Conservation (phyloP, 2,329 filamentous ascomycete genomes). For the Thermoascus crustaceus region DNA sequence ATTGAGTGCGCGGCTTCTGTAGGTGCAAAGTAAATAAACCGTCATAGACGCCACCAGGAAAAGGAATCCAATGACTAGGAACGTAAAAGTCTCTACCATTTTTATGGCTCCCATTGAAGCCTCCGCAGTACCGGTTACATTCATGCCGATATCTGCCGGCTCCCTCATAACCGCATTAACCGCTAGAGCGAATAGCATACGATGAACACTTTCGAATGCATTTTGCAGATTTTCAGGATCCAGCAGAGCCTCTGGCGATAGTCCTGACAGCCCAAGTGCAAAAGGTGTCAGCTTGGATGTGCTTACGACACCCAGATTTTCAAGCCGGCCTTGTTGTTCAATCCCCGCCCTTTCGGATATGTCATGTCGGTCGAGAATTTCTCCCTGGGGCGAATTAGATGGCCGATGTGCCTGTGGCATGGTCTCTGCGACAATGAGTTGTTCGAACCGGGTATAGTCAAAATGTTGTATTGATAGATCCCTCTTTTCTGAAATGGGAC, state of each 20-base stretch:
- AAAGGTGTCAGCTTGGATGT: slow-evolving; percentile 30
- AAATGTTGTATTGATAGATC: slow-evolving; percentile 20
- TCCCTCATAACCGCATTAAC: slow-evolving; percentile 7
- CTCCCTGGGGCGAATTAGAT: slow-evolving; percentile 3
- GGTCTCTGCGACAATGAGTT: slow-evolving; percentile 19
- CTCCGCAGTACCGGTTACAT: not conserved
- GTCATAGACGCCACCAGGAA: slow-evolving; percentile 13
- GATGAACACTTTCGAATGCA: slow-evolving; percentile 35
- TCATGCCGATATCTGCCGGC: not conserved
- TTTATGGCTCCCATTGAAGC: slow-evolving; percentile 9
- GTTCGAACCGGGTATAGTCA: slow-evolving; percentile 34
- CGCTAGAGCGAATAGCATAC: slow-evolving; percentile 33
- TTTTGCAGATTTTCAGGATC: slow-evolving; percentile 22
- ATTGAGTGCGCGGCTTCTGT: slow-evolving; percentile 6
- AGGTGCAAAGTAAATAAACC: slow-evolving; percentile 14
- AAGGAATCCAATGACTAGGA: slow-evolving; percentile 18
- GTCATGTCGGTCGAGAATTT: slow-evolving; percentile 4
- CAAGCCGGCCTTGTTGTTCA: slow-evolving; percentile 12
- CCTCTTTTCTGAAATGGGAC: slow-evolving; percentile 10
- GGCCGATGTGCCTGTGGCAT: slow-evolving; percentile 1
- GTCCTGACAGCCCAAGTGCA: slow-evolving; percentile 23
- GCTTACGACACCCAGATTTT: slow-evolving; percentile 15
- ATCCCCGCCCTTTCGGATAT: slow-evolving; percentile 10
- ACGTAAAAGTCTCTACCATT: slow-evolving; percentile 16
- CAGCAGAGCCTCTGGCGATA: slow-evolving; percentile 23